Percentiles rank a stretch among this genome's conserved stretches.
Evolutionary conservation across 2,329 filamentous ascomycete species (phyloP).

Genomic region (Colletotrichum kahawae): DNA sequence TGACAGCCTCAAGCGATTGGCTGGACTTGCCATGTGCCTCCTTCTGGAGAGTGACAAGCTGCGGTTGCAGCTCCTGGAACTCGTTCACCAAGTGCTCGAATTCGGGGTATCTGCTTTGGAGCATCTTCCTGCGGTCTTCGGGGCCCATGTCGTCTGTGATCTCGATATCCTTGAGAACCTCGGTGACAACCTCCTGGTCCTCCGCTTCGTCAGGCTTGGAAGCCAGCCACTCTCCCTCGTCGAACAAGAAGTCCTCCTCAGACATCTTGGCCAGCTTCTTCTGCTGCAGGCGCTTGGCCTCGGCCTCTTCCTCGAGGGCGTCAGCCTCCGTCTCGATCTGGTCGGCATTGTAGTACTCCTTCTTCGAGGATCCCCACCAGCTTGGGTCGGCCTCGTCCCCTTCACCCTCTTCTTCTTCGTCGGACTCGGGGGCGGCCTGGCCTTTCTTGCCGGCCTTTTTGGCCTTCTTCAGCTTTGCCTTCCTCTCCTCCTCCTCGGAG

Average conservation of each 20-base stretch:
- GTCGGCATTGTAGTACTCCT: conserved; percentile 94
- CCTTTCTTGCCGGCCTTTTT: conserved; percentile 34
- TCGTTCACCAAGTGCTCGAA: conserved; percentile 87
- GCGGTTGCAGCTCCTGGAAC: conserved; percentile 73
- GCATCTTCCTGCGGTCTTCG: conserved; percentile 75
- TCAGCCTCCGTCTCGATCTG: conserved; percentile 66
- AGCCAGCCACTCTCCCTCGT: conserved; percentile 84
- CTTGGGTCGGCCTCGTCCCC: conserved; percentile 65
- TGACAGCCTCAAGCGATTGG: conserved; percentile 67
- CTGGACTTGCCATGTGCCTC: conserved; percentile 57
- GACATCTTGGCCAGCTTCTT: conserved; percentile 90
- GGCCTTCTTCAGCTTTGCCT: conserved; percentile 34
- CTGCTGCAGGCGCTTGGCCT: conserved; percentile 86
- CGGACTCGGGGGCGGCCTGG: conserved; percentile 36
- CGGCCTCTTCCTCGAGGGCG: conserved; percentile 89
- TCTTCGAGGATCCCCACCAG: conserved; percentile 87
- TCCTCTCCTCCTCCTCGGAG: conserved; percentile 40
- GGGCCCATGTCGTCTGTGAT: conserved; percentile 79
- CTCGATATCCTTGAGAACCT: conserved; percentile 84
- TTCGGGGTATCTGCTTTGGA: conserved; percentile 87
- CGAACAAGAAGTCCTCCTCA: conserved; percentile 91
- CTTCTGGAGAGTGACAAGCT: conserved; percentile 63
- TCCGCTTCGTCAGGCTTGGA: conserved; percentile 55
- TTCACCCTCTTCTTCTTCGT: conserved; percentile 47
- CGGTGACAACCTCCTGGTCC: conserved; percentile 72